These are phyloP conservation scores for Jamesozyma lodderae DNA, from an alignment of 805 yeast genomes.

Conservation along the genomic window DNA sequence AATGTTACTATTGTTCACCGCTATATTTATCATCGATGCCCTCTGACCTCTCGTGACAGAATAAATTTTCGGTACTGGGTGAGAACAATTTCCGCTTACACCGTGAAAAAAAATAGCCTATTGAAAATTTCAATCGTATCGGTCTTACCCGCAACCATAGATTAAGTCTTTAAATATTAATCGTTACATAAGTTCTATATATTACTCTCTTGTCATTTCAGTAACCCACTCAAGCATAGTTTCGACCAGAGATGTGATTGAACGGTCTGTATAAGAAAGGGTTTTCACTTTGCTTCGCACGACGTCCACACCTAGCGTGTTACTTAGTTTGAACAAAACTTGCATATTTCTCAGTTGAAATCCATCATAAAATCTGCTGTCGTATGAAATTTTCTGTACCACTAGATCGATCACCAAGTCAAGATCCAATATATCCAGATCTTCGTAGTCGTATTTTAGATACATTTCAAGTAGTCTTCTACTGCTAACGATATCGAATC, in stretches of 20 bases:
- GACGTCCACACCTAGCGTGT: slow-evolving; percentile 14
- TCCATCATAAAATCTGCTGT: slow-evolving; percentile 56
- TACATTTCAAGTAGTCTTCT: slow-evolving; percentile 38
- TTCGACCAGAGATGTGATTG: slow-evolving; percentile 7
- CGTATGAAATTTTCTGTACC: slow-evolving; percentile 49
- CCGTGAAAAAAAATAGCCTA: no score
- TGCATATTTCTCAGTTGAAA: slow-evolving; percentile 37
- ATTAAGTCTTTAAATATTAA: no score
- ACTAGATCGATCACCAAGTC: slow-evolving; percentile 37
- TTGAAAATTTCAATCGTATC: no score
- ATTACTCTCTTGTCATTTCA: slow-evolving; percentile 6
- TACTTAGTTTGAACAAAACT: slow-evolving; percentile 35
- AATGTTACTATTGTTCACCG: no score
- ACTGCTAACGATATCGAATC: slow-evolving; percentile 56
- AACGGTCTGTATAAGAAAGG: slow-evolving; percentile 8
- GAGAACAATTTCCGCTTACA: no score
- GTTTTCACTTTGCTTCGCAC: slow-evolving; percentile 17
- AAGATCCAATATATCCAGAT: slow-evolving; percentile 11
- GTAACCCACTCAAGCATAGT: slow-evolving; percentile 18
- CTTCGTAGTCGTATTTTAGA: slow-evolving; percentile 10
- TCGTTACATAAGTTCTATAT: background rate
- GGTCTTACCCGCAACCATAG: no score
- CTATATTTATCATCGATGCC: background rate
- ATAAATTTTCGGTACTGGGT: background rate
- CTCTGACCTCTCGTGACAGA: no score